Evolutionary conservation across 352 stramenopile genomes (phyloP).

Genomic region (Globisporangium alternatum): DNA sequence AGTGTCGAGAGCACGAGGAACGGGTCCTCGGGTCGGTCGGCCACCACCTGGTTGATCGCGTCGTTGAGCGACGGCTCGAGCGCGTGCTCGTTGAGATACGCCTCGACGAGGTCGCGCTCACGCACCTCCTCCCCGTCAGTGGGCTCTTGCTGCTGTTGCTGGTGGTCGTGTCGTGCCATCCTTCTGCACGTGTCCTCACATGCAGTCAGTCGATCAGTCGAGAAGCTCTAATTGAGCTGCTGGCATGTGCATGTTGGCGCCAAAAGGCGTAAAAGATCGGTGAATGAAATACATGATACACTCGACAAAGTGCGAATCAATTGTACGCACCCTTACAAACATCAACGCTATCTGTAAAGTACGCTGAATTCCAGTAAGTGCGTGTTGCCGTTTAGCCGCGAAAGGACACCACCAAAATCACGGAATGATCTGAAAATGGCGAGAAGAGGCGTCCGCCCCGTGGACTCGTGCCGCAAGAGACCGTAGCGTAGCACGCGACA

Average conservation of each 20-base stretch:
- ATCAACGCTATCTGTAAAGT: background rate
- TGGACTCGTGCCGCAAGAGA: background rate
- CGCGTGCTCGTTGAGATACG: conserved; percentile 66
- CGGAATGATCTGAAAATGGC: background rate
- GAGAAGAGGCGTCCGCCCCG: background rate
- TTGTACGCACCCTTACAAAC: background rate
- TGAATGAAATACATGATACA: background rate
- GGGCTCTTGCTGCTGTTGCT: conserved; percentile 8
- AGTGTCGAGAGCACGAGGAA: conserved; percentile 67
- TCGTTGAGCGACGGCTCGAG: conserved; percentile 69
- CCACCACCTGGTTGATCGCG: conserved; percentile 70
- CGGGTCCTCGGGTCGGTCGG: conserved; percentile 56
- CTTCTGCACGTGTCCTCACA: background rate
- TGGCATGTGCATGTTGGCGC: background rate
- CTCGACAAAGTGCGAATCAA: background rate
- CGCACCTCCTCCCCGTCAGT: conserved; percentile 32
- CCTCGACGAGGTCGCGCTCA: conserved; percentile 73
- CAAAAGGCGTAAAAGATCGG: conserved; percentile 3
- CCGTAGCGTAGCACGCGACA: background rate
- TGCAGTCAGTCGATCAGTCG: background rate
- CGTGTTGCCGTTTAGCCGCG: background rate
- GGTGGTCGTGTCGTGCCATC: conserved; percentile 1
- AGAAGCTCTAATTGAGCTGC: background rate
- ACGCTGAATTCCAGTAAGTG: background rate
- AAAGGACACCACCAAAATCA: conserved; percentile 4